phyloP scores from a whole-genome alignment of 495 filamentous ascomycete genomes.

The Talaromyces nanjingensis region DNA sequence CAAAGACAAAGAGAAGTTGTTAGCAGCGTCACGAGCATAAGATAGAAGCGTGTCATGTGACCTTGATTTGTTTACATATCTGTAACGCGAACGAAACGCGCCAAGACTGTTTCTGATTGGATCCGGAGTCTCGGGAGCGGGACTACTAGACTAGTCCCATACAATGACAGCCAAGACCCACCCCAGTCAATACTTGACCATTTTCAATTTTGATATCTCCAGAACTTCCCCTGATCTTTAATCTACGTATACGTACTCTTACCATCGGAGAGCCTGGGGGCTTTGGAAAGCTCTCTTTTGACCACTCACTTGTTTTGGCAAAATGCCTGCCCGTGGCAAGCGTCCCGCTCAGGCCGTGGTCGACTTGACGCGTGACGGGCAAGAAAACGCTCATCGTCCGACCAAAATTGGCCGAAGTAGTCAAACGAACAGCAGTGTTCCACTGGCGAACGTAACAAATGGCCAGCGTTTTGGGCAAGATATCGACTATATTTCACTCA shows the following conservation, averaged over 20 bases:
- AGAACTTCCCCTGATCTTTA: constrained; percentile 26
- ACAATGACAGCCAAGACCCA: background rate
- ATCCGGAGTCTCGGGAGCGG: background rate
- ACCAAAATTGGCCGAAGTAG: constrained; percentile 13
- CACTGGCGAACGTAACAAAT: constrained; percentile 5
- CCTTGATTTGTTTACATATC: background rate
- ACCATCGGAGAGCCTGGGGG: background rate
- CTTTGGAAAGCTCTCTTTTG: constrained; percentile 34
- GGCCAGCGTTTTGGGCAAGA: constrained; percentile 30
- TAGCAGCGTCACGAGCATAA: no score
- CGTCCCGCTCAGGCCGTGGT: background rate
- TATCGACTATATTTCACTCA: constrained; percentile 28
- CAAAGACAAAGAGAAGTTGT: no score
- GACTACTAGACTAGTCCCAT: background rate
- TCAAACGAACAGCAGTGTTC: background rate
- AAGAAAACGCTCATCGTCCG: constrained; percentile 15
- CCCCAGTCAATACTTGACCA: background rate
- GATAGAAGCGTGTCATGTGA: background rate
- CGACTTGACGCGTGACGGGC: constrained; percentile 13
- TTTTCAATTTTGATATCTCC: background rate
- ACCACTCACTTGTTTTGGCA: constrained; percentile 15
- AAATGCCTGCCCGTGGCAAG: background rate
- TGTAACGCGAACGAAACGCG: background rate
- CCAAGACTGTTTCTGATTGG: background rate
- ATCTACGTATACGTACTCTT: constrained; percentile 24